These are phyloP conservation scores for Daldinia caldariorum DNA, from an alignment of 495 filamentous ascomycete genomes.

Conservation along the genomic window DNA sequence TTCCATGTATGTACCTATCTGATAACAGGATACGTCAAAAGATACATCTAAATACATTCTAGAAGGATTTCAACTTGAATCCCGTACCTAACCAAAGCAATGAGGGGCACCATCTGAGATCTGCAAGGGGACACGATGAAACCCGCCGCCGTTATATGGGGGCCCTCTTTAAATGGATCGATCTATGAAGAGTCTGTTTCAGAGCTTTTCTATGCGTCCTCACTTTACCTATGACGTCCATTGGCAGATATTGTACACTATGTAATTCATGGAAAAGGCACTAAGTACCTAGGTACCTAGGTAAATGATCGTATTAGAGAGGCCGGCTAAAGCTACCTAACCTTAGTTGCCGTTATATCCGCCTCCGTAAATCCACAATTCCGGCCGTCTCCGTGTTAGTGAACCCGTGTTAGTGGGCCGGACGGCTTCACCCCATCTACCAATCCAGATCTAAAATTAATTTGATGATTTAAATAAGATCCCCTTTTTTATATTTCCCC, in stretches of 20 bases:
- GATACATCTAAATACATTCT: slow-evolving; percentile 2
- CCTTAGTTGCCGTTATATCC: slow-evolving; percentile 23
- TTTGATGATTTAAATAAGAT: slow-evolving; percentile 1
- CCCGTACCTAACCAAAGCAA: too few relatives aligned
- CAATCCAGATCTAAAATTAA: slow-evolving; percentile 18
- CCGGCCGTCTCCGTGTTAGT: slow-evolving; percentile 26
- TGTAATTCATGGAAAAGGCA: not conserved
- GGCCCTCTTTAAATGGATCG: slow-evolving; percentile 24
- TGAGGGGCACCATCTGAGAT: slow-evolving; percentile 22
- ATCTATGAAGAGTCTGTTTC: slow-evolving; percentile 22
- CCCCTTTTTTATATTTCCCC: not conserved
- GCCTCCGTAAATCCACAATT: slow-evolving; percentile 18
- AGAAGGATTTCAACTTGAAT: not conserved
- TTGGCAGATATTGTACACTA: not conserved
- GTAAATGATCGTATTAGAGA: not conserved
- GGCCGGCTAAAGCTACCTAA: too few relatives aligned
- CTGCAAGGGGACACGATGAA: slow-evolving; percentile 41
- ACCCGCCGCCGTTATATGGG: slow-evolving; percentile 14
- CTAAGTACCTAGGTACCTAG: not conserved
- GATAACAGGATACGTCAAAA: not conserved
- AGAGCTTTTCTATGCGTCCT: slow-evolving; percentile 3
- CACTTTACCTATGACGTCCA: slow-evolving; percentile 30
- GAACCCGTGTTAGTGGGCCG: slow-evolving; percentile 21
- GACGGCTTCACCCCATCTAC: not conserved
- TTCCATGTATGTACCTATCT: too few relatives aligned